These are phyloP conservation scores for Steccherinum ochraceum DNA, from an alignment of 768 basidiomycete genomes.

Conservation along the genomic window DNA sequence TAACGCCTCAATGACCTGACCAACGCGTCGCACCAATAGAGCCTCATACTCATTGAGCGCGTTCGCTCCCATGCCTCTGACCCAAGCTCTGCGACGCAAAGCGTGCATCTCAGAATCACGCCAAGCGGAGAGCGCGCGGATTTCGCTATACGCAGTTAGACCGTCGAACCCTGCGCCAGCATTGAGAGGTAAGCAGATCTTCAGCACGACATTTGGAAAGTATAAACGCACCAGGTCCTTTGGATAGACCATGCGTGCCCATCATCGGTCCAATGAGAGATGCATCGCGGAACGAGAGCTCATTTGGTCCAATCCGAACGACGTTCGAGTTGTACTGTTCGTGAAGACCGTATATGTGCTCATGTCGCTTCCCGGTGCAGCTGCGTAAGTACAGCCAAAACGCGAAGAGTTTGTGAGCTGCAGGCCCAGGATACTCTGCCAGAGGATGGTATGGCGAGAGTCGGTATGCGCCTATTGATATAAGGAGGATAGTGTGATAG, in stretches of 20 bases:
- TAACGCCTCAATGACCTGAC: slow-evolving; percentile 20
- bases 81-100: slow-evolving; percentile 33
- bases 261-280: slow-evolving; percentile 13
- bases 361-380: slow-evolving; percentile 12
- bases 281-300: slow-evolving; percentile 15
- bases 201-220: not conserved
- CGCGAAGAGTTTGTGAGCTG: slow-evolving; percentile 13
- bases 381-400: slow-evolving; percentile 7
- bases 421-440: slow-evolving; percentile 18
- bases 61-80: slow-evolving; percentile 28
- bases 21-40: slow-evolving; percentile 16
- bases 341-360: slow-evolving; percentile 12
- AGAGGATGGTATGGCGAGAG: slow-evolving; percentile 21
- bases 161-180: not conserved
- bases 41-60: slow-evolving; percentile 27
- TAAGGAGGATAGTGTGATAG: not conserved
- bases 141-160: slow-evolving; percentile 6
- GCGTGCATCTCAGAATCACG: slow-evolving; percentile 21
- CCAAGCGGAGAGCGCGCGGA: slow-evolving; percentile 23
- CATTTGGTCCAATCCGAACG: slow-evolving; percentile 22
- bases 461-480: slow-evolving; percentile 17
- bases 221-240: slow-evolving; percentile 17
- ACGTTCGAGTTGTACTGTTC: slow-evolving; percentile 16
- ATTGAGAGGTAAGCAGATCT: not conserved
- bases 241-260: slow-evolving; percentile 18